Percentiles rank a stretch among this genome's conserved stretches.
phyloP scores from a whole-genome alignment of 2,329 filamentous ascomycete species.

The Ceratocystis huliohia region DNA sequence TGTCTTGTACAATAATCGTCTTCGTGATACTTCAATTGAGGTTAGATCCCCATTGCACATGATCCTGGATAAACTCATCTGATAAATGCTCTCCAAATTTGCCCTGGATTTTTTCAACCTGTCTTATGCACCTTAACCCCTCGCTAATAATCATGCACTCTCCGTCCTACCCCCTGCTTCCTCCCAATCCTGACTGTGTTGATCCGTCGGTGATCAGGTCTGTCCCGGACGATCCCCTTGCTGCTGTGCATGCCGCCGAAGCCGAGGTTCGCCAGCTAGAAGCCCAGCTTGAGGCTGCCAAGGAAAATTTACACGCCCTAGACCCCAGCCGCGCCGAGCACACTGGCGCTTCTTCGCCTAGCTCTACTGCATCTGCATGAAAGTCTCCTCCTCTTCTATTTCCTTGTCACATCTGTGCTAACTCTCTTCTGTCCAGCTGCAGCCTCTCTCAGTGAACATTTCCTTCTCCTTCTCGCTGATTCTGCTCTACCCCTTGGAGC shows the following conservation, averaged over 20 bases:
- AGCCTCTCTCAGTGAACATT: slow-evolving; percentile 38
- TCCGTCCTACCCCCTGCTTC: neutral
- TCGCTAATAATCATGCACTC: neutral
- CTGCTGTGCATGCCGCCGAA: slow-evolving; percentile 10
- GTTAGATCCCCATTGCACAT: too few species aligned
- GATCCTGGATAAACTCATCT: too few species aligned
- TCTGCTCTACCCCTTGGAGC: slow-evolving; percentile 71
- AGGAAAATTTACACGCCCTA: slow-evolving; percentile 8
- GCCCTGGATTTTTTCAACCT: too few species aligned
- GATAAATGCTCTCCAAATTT: too few species aligned
- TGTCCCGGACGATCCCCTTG: neutral
- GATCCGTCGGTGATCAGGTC: neutral
- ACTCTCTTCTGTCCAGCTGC: neutral
- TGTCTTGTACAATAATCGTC: too few species aligned
- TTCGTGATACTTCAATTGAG: too few species aligned
- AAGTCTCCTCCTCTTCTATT: neutral
- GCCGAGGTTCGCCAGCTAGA: slow-evolving; percentile 16
- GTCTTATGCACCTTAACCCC: too few species aligned
- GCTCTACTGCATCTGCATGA: neutral
- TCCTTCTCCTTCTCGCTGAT: slow-evolving; percentile 65
- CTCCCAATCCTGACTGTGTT: neutral
- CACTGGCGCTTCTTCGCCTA: neutral
- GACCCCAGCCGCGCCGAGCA: neutral
- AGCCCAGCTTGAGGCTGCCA: slow-evolving; percentile 5
- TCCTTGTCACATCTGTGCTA: neutral